These are phyloP conservation scores for Yarrowia phangngaensis DNA, from an alignment of 805 yeast genomes.

Conservation along the genomic window DNA sequence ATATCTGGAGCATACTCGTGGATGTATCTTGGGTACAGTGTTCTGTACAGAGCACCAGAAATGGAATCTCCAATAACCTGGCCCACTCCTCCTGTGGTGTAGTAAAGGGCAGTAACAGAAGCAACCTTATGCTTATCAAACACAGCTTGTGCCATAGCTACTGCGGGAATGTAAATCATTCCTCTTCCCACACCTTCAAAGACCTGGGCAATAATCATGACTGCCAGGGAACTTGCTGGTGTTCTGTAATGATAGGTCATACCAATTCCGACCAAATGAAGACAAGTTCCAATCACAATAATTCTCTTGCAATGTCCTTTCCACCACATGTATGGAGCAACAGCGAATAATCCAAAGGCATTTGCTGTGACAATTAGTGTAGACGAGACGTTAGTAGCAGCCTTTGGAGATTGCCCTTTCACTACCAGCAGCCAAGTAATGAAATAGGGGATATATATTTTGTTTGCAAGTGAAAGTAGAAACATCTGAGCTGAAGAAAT, in stretches of 20 bases:
- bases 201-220: conserved; percentile 24
- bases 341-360: conserved; percentile 20
- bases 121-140: conserved; percentile 23
- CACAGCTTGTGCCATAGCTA: conserved; percentile 25
- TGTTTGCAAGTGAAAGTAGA: conserved; percentile 24
- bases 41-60: conserved; percentile 19
- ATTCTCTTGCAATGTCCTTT: conserved; percentile 21
- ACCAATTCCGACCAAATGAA: conserved; percentile 15
- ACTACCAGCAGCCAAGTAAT: conserved; percentile 22
- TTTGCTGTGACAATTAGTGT: conserved; percentile 20
- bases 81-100: conserved; percentile 22
- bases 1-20: conserved; percentile 20
- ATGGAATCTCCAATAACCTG: no score
- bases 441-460: conserved; percentile 21
- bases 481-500: conserved; percentile 20
- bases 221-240: conserved; percentile 7
- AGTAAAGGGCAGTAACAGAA: conserved; percentile 18
- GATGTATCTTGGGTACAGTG: conserved; percentile 22
- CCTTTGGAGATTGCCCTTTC: conserved; percentile 21
- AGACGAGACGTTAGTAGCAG: conserved; percentile 21
- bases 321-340: conserved; percentile 25
- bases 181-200: conserved; percentile 25
- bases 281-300: conserved; percentile 18
- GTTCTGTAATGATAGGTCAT: conserved; percentile 24
- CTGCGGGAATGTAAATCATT: conserved; percentile 22